Percentiles rank a stretch among this genome's conserved stretches.
Evolutionary conservation across 2,329 filamentous ascomycete genomes (phyloP).

Genomic region (Paecilomyces sp.): DNA sequence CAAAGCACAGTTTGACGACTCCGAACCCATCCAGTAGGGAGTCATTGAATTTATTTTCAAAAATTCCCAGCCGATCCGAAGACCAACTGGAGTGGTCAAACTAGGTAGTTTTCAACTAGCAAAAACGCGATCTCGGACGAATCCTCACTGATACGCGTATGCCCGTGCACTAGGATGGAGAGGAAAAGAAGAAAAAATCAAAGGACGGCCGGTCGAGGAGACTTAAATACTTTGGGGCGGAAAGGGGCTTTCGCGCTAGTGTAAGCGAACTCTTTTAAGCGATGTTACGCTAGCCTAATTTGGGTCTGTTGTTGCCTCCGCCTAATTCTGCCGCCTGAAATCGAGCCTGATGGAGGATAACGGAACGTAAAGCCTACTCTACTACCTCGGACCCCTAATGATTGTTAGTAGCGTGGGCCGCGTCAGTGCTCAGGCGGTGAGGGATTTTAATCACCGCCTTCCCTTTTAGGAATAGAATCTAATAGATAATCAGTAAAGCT

Average conservation of each 20-base stretch:
- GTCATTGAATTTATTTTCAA: conserved; percentile 45
- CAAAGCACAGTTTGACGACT: conserved; percentile 4
- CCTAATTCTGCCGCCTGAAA: neutral
- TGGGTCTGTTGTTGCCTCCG: neutral
- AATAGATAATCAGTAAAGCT: no score
- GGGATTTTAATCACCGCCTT: no score
- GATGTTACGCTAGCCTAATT: neutral
- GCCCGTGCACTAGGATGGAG: conserved; percentile 51
- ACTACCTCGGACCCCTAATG: no score
- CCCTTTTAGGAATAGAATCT: no score
- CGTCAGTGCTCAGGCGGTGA: no score
- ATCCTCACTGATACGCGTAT: conserved; percentile 80
- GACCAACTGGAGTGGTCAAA: conserved; percentile 70
- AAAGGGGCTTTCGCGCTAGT: neutral
- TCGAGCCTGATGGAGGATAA: neutral
- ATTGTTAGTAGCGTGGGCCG: no score
- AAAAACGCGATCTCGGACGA: conserved; percentile 82
- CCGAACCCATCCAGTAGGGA: neutral
- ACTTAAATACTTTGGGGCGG: neutral
- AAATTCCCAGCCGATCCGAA: conserved; percentile 70
- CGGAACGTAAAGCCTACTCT: neutral
- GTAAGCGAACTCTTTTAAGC: neutral
- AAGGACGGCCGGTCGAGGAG: neutral
- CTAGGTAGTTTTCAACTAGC: conserved; percentile 81
- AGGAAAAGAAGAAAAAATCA: conserved; percentile 26